Evolutionary conservation across 1,284 basidiomycete species (phyloP), one percentile per base, ranked within the genome.

Genomic region (Fomitopsis pinicola): DNA sequence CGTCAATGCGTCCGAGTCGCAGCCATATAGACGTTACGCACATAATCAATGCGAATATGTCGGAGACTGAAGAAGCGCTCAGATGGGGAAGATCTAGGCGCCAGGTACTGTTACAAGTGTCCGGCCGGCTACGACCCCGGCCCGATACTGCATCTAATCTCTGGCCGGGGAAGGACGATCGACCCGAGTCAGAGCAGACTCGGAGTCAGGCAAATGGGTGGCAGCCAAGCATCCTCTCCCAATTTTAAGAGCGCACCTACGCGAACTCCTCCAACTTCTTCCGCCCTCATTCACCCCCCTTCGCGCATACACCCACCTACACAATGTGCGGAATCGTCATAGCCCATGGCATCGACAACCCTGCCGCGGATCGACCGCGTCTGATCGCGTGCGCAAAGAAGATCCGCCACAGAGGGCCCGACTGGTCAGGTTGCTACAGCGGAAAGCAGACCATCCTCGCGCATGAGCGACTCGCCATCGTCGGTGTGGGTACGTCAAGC

Each of bases 361-460:
- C 94, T 55, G 71, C 82, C 53, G 75, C 77, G 17, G 88, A 89
- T 69, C 82, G 95, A 64, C 80, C 88, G 55, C 85, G 81, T 64
- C 90, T 89, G 69, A 88, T 97, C 65, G 89, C 93, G 7, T 83
- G 91, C 69, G 94, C 94, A 9, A 97, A 95, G 79, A 88, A 86
- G 68, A 87, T 94, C 67, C 85, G 96, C 63, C 95, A 97, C 75
- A 88, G 95, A 68, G 95, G 95, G 54, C 96, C 96, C 38, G 95
- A 98, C 78, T 98, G 95, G 95, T 95, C 94, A 35, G 95, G 95
- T 42, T 96, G 92, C 76, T 90, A 87, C 76, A 89, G 94, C 65
- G 91, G 92, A 55, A 86, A 89, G 73, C 82, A 92, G 65, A 83
- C 85, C 52, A 83, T 97, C 61, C 83, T 97, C 60, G 91, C 91